Percentiles rank a stretch among this genome's conserved stretches.
phyloP scores from a whole-genome alignment of 441 rosid species.

The Erodium trifolium region DNA sequence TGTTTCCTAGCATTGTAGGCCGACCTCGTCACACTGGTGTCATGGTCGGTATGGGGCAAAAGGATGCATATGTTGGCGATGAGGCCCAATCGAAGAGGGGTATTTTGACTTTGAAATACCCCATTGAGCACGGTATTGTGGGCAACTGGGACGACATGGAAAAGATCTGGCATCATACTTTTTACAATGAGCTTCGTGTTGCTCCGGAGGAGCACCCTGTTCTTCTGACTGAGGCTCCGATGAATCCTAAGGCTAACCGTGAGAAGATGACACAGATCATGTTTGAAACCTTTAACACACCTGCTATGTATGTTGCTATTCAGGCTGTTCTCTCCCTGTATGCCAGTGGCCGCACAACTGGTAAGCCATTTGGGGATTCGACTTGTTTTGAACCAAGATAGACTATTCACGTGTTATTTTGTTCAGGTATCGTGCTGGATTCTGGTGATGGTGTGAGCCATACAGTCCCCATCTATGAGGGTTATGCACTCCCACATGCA shows the following conservation, averaged over 20 bases:
- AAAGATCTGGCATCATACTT: constrained; percentile 10
- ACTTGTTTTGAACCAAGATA: neutral
- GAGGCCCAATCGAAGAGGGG: too few relatives aligned
- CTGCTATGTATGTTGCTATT: constrained; percentile 86
- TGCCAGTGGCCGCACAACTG: constrained; percentile 96
- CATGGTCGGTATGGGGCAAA: too few relatives aligned
- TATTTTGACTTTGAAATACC: too few relatives aligned
- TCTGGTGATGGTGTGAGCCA: constrained; percentile 73
- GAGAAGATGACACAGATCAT: constrained; percentile 80
- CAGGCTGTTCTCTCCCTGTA: constrained; percentile 90
- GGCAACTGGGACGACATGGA: too few relatives aligned
- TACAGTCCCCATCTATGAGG: constrained; percentile 49
- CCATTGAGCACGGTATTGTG: too few relatives aligned
- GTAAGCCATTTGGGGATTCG: constrained; percentile 32
- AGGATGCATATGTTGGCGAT: too few relatives aligned
- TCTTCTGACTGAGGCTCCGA: constrained; percentile 86
- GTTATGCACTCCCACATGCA: constrained; percentile 23
- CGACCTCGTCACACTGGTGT: too few relatives aligned
- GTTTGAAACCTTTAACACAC: constrained; percentile 68
- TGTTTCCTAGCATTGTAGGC: too few relatives aligned
- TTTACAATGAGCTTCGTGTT: constrained; percentile 88
- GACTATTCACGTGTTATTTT: neutral
- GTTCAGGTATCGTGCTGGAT: constrained; percentile 68
- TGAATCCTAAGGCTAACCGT: constrained; percentile 89
- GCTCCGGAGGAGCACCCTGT: constrained; percentile 96